Evolutionary conservation across 495 filamentous ascomycete genomes (phyloP).

Genomic region (Neurospora tetrasperma): DNA sequence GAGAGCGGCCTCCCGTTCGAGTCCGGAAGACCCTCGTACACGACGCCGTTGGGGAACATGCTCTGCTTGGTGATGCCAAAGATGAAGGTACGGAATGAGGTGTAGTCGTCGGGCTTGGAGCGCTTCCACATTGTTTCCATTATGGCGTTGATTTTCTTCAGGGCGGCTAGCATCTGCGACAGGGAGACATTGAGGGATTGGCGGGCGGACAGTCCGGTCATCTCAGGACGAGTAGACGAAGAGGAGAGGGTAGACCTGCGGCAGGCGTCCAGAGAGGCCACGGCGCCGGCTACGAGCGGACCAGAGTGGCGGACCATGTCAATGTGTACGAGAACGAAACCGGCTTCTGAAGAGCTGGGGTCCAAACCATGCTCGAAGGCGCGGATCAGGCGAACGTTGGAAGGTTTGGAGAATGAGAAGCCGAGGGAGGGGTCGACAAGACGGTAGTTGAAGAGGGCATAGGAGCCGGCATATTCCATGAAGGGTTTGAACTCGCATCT

Average conservation of each 20-base stretch:
- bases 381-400: slow-evolving; percentile 74
- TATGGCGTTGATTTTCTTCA: slow-evolving; percentile 60
- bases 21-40: slow-evolving; percentile 77
- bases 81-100: slow-evolving; percentile 83
- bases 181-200: slow-evolving; percentile 54
- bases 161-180: slow-evolving; percentile 45
- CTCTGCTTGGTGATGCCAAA: slow-evolving; percentile 81
- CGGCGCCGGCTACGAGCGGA: slow-evolving; percentile 55
- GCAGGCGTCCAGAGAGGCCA: slow-evolving; percentile 53
- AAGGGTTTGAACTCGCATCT: slow-evolving; percentile 70
- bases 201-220: slow-evolving; percentile 22
- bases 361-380: slow-evolving; percentile 84
- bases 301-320: slow-evolving; percentile 77
- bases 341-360: slow-evolving; percentile 78
- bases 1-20: slow-evolving; percentile 48
- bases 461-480: slow-evolving; percentile 91
- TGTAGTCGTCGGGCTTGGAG: slow-evolving; percentile 68
- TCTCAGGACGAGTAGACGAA: slow-evolving; percentile 7
- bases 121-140: slow-evolving; percentile 90
- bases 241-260: slow-evolving; percentile 18
- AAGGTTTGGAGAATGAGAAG: slow-evolving; percentile 52
- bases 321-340: slow-evolving; percentile 75
- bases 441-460: slow-evolving; percentile 83
- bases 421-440: slow-evolving; percentile 54
- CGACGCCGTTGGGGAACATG: slow-evolving; percentile 85